Evolutionary conservation across 768 basidiomycete species (phyloP), one percentile per base, ranked within the genome.

Genomic region (Fistulinella prunicolor): DNA sequence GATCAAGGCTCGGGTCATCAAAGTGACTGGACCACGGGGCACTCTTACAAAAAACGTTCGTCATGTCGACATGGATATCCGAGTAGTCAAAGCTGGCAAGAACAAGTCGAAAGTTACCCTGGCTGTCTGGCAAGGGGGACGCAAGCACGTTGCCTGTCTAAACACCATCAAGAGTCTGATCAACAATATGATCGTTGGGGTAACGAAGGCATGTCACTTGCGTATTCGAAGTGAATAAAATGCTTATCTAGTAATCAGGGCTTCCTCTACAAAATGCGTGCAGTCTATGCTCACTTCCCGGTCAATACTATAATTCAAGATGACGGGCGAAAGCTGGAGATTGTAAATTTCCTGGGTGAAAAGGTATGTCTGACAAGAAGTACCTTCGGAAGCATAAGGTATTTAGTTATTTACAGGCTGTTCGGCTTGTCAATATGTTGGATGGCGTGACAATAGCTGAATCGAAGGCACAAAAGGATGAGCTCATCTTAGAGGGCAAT

Each of bases 181-280:
- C 63, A 83, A 82, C 71, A 99, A 99, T 80, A 93, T 99, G 94
- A 81, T 98, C 69, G 92, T 74, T 55, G 96, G 96, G 55, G 96
- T 99, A 54, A 97, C 93, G 42, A 92, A 94, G 83, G 93, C 86
- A 51, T 49, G 72, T 35, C 0, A 32, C 34, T 4, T 17, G 2
- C 12, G 8, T 24, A 16, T 29, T 30, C 16, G 10, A 14, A 13
- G 38, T 32, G 49, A 39, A 48, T 38, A 44, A 36, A n/a, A 38
- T 6, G 10, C 20, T 57, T 29, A 60, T 28, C 12, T 14, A 10
- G 21, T 13, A 38, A 44, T 36, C 58, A 94, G 94, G 96, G 96
- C 54, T 99, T 98, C 85, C 83, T 85, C 61, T 99, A 99, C 83
- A 99, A 98, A 86, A 97, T 99, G 95, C 91, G 94, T 60, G 81